Evolutionary conservation across 2,329 filamentous ascomycete genomes (phyloP).

Genomic region (Falciphora oryzae): DNA sequence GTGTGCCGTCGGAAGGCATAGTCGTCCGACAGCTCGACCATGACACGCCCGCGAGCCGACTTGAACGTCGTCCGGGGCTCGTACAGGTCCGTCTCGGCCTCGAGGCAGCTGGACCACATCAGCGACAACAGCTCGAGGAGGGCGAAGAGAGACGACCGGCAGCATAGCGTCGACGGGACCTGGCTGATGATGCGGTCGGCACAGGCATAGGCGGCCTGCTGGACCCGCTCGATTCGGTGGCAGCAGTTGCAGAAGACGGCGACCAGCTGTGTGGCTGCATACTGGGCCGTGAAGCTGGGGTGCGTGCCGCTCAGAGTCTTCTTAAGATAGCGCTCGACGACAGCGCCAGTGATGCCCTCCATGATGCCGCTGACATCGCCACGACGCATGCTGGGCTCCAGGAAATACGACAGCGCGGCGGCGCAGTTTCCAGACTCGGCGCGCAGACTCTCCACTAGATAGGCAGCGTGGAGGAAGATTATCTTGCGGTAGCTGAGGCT

Average conservation of each 20-base stretch:
- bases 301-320: conserved; percentile 67
- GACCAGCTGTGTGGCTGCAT: conserved; percentile 82
- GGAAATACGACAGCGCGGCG: conserved; percentile 82
- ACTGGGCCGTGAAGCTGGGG: conserved; percentile 81
- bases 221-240: conserved; percentile 86
- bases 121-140: conserved; percentile 86
- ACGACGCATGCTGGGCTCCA: conserved; percentile 77
- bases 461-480: conserved; percentile 86
- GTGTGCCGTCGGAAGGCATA: conserved; percentile 77
- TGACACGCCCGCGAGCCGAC: conserved; percentile 71
- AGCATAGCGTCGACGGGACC: conserved; percentile 84
- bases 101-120: conserved; percentile 92
- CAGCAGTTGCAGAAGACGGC: conserved; percentile 84
- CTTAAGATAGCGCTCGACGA: conserved; percentile 72
- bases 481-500: conserved; percentile 81
- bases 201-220: conserved; percentile 75
- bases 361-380: conserved; percentile 59
- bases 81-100: conserved; percentile 91
- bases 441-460: conserved; percentile 82
- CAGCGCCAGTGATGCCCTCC: conserved; percentile 59
- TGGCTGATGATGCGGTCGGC: conserved; percentile 81
- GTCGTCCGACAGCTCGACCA: conserved; percentile 88
- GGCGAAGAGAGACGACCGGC: conserved; percentile 85
- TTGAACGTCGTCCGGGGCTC: conserved; percentile 76
- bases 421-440: conserved; percentile 86